These are phyloP conservation scores for Ustilago loliicola DNA, from an alignment of 1,284 basidiomycete species.

Conservation along the genomic window DNA sequence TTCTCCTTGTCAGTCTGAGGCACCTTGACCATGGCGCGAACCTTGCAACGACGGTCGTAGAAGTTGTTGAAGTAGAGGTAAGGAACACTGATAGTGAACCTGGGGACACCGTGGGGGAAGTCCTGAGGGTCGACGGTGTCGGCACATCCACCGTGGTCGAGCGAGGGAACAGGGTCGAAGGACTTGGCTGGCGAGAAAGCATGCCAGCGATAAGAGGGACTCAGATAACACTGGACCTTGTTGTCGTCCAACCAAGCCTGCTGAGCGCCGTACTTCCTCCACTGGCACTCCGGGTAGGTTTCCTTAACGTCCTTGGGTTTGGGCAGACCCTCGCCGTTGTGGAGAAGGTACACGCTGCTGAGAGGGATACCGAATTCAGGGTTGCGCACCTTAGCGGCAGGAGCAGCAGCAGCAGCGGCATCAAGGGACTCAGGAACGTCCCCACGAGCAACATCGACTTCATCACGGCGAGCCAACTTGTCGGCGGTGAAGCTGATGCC, in stretches of 20 bases:
- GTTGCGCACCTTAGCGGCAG: not conserved
- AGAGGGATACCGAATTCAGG: slow-evolving; percentile 26
- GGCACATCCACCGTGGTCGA: slow-evolving; percentile 21
- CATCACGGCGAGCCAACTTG: slow-evolving; percentile 37
- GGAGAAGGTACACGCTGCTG: slow-evolving; percentile 18
- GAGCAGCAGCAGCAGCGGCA: not conserved
- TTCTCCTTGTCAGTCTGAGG: slow-evolving; percentile 37
- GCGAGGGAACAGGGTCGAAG: slow-evolving; percentile 8
- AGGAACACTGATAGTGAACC: slow-evolving; percentile 30
- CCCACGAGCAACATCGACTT: too few species aligned
- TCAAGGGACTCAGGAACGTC: not conserved
- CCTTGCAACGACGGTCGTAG: slow-evolving; percentile 50
- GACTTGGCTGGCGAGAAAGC: slow-evolving; percentile 27
- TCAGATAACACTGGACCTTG: slow-evolving; percentile 38
- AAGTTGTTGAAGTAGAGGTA: slow-evolving; percentile 50
- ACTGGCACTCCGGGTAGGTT: slow-evolving; percentile 28
- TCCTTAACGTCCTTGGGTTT: slow-evolving; percentile 22
- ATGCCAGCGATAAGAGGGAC: slow-evolving; percentile 41
- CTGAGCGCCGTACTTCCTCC: slow-evolving; percentile 10
- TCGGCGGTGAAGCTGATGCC: slow-evolving; percentile 24
- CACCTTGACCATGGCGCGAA: slow-evolving; percentile 47
- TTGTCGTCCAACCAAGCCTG: slow-evolving; percentile 37
- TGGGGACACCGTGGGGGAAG: slow-evolving; percentile 23
- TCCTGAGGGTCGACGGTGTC: slow-evolving; percentile 19
- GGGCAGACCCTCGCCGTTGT: slow-evolving; percentile 18